phyloP scores from a whole-genome alignment of 2,329 filamentous ascomycete species.

The Camillea tinctor region DNA sequence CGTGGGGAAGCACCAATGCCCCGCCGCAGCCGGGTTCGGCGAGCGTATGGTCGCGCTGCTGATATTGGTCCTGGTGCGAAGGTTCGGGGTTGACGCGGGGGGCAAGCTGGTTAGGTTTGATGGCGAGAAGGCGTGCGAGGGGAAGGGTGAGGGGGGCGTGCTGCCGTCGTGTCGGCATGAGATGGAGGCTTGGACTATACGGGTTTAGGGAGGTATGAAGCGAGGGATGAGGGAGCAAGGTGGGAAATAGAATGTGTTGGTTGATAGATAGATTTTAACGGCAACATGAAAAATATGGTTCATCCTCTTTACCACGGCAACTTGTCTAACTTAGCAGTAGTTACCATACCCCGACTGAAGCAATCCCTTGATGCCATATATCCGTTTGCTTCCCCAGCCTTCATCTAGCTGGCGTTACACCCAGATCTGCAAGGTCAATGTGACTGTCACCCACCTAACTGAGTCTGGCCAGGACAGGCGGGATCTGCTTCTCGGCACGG shows the following conservation, averaged over 20 bases:
- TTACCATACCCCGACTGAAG: too few species aligned
- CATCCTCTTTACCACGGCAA: too few species aligned
- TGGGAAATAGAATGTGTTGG: too few species aligned
- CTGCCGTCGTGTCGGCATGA: slow-evolving; percentile 30
- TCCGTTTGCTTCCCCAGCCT: not conserved
- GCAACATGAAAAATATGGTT: too few species aligned
- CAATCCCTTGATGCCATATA: not conserved
- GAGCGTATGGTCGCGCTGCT: slow-evolving; percentile 30
- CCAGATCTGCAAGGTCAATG: not conserved
- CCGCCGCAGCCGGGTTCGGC: slow-evolving; percentile 29
- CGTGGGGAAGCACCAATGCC: slow-evolving; percentile 27
- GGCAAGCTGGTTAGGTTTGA: slow-evolving; percentile 11
- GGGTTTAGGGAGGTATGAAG: not conserved
- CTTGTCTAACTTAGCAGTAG: too few species aligned
- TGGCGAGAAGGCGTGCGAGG: slow-evolving; percentile 3
- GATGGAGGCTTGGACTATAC: slow-evolving; percentile 30
- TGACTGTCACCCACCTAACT: not conserved
- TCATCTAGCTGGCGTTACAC: not conserved
- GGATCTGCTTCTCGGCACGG: not conserved
- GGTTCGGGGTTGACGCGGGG: slow-evolving; percentile 11
- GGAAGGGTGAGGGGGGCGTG: not conserved
- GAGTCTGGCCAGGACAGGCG: not conserved
- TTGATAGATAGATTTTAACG: too few species aligned
- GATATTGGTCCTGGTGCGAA: slow-evolving; percentile 25
- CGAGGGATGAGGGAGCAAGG: too few species aligned